phyloP scores from a whole-genome alignment of 164 flowering plant species.

The Nymphaea thermarum region DNA sequence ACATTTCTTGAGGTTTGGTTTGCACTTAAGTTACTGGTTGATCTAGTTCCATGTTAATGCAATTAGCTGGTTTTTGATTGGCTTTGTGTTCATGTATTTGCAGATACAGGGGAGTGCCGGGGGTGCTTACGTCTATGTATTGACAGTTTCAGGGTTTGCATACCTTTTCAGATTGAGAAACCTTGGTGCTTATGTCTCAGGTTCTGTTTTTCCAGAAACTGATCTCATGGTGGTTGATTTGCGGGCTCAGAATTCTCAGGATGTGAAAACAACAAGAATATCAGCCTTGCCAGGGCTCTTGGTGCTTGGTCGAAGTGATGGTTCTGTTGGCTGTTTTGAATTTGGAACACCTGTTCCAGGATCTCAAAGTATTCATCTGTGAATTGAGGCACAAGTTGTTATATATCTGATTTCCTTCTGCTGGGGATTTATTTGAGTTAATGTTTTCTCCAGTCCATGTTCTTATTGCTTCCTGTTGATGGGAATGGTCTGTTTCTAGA shows the following conservation, averaged over 20 bases:
- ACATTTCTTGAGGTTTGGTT: not conserved
- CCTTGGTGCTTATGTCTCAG: conserved; percentile 27
- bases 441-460: too few species aligned
- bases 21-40: not conserved
- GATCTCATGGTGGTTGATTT: conserved; percentile 36
- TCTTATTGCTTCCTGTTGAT: too few species aligned
- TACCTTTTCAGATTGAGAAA: conserved; percentile 34
- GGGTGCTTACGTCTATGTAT: conserved; percentile 32
- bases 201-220: conserved; percentile 25
- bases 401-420: too few species aligned
- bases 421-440: too few species aligned
- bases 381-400: not conserved
- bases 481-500: too few species aligned
- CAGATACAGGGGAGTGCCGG: conserved; percentile 17
- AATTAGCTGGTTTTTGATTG: not conserved
- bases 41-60: not conserved
- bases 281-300: conserved; percentile 50
- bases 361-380: conserved; percentile 33
- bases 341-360: conserved; percentile 38
- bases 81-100: conserved; percentile 6
- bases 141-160: conserved; percentile 59
- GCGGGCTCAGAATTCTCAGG: conserved; percentile 12
- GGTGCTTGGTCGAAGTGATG: conserved; percentile 54
- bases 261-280: conserved; percentile 31
- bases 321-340: conserved; percentile 45